A percentile compares a stretch with the other conserved stretches of the same genome.
Evolutionary conservation across 345 rosid genomes (phyloP).

Genomic region (Gossypium australe): DNA sequence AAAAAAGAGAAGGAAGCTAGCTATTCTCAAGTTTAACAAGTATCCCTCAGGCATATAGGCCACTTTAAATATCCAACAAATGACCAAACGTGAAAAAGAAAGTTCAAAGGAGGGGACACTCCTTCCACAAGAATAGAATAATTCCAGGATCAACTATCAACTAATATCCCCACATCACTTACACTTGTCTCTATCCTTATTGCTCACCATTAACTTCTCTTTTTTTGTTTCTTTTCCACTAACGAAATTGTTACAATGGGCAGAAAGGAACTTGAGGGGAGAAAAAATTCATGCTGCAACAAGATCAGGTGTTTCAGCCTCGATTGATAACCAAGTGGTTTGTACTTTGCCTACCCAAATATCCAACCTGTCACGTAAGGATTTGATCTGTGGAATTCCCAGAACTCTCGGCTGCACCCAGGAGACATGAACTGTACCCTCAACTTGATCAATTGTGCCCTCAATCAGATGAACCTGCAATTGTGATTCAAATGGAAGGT

Average conservation of each 20-base stretch:
- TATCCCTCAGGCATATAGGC: not conserved
- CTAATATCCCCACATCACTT: not conserved
- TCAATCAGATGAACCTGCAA: conserved; percentile 92
- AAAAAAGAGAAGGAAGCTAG: not conserved
- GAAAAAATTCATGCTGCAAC: conserved; percentile 46
- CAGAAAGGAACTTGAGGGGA: conserved; percentile 7
- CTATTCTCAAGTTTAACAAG: not conserved
- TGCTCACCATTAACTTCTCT: not conserved
- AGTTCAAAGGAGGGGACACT: not conserved
- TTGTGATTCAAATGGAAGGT: not conserved
- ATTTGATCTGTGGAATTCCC: conserved; percentile 86
- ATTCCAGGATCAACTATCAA: not conserved
- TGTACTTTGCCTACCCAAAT: conserved; percentile 82
- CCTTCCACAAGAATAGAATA: conserved; percentile 8
- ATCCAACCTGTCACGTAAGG: conserved; percentile 76
- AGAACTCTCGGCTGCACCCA: conserved; percentile 99
- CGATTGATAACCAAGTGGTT: conserved; percentile 73
- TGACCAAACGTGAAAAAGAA: not conserved
- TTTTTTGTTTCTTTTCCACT: not conserved
- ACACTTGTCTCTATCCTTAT: not conserved
- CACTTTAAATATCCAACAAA: not conserved
- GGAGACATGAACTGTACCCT: conserved; percentile 78
- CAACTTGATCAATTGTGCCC: conserved; percentile 97
- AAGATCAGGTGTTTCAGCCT: conserved; percentile 98
- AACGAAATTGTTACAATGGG: conserved; percentile 13